Evolutionary conservation across 108 stramenopile genomes (phyloP).

Genomic region (Nitzschia palea): DNA sequence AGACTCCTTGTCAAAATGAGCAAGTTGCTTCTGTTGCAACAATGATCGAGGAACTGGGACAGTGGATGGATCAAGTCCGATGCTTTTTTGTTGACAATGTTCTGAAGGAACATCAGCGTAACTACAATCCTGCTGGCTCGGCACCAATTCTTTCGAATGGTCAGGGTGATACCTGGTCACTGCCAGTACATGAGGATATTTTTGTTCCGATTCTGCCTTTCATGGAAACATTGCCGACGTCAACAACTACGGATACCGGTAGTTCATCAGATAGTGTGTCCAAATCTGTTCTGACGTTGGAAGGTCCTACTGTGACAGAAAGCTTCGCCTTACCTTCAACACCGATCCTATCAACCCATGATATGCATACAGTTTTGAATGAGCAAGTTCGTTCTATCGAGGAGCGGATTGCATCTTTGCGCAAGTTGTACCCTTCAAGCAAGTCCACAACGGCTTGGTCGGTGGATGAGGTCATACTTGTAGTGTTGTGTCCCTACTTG

Average conservation of each 20-base stretch:
- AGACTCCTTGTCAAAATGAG: constrained; percentile 67
- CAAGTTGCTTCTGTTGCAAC: constrained; percentile 48
- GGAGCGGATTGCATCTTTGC: constrained; percentile 21
- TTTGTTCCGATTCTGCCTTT: constrained; percentile 69
- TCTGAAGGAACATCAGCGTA: constrained; percentile 3
- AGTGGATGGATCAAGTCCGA: constrained; percentile 35
- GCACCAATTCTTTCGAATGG: constrained; percentile 4
- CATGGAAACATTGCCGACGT: no score
- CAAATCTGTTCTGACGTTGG: no score
- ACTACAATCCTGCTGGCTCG: constrained; percentile 26
- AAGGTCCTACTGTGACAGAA: no score
- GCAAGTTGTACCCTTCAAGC: constrained; percentile 12
- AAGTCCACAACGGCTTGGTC: constrained; percentile 21
- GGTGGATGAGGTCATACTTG: constrained; percentile 34
- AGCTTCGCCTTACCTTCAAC: no score
- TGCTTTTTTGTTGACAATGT: constrained; percentile 4
- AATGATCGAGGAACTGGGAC: constrained; percentile 29
- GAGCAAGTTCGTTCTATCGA: constrained; percentile 47
- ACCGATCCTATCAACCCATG: constrained; percentile 32
- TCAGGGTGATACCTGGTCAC: neutral
- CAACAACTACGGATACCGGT: no score
- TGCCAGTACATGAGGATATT: constrained; percentile 24
- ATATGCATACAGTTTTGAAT: constrained; percentile 40
- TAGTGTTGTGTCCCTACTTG: constrained; percentile 29
- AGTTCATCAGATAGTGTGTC: no score